A percentile compares a stretch with the other conserved stretches of the same genome.
Evolutionary conservation across 2,329 filamentous ascomycete genomes (phyloP).

Genomic region (Aspergillus fijiensis): DNA sequence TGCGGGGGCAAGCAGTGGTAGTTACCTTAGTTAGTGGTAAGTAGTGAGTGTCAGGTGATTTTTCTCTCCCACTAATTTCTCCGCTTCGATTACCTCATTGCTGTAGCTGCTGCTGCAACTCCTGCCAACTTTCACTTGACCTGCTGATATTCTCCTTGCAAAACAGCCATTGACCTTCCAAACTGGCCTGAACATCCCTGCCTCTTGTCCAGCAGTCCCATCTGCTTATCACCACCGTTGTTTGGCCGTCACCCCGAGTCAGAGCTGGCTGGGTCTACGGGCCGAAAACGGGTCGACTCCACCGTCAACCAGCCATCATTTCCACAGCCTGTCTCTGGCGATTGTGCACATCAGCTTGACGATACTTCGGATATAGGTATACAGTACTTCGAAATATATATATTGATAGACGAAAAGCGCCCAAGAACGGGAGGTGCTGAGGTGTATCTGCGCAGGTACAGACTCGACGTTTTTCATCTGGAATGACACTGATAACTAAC

Average conservation of each 20-base stretch:
- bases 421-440: not conserved
- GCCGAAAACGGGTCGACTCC: constrained; percentile 9
- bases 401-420: not conserved
- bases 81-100: not conserved
- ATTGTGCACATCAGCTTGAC: not conserved
- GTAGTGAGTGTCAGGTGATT: not conserved
- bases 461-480: not conserved
- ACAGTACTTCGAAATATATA: not conserved
- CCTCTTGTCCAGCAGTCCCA: not conserved
- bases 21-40: too few species aligned
- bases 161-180: not conserved
- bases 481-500: not conserved
- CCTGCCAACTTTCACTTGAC: not conserved
- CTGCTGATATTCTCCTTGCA: not conserved
- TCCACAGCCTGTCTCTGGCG: not conserved
- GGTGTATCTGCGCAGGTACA: not conserved
- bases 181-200: not conserved
- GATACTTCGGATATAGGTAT: too few species aligned
- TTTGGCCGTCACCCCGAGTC: not conserved
- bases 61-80: not conserved
- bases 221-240: not conserved
- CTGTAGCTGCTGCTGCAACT: not conserved
- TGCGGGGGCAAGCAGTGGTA: too few species aligned
- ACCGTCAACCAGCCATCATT: constrained; percentile 5
- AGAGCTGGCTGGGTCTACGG: constrained; percentile 4